Evolutionary conservation across 345 rosid genomes (phyloP), one percentile per base, ranked within the genome.

Genomic region (Salix udensis): DNA sequence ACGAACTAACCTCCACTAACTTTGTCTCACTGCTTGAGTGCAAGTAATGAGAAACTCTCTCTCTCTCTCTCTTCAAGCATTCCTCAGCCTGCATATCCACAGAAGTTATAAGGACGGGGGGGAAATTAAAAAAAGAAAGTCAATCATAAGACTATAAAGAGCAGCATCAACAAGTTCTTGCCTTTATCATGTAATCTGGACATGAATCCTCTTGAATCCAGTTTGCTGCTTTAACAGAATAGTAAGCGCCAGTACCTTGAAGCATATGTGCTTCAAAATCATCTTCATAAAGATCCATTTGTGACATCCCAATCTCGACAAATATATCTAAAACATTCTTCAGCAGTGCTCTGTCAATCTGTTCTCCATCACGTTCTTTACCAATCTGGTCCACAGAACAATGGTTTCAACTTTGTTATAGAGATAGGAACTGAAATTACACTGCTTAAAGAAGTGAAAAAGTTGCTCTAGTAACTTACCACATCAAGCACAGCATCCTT

Each of bases 281-380:
- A 62, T 73, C 82, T 80, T 91, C 91, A 75, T 93, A 96, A 18
- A 74, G 72, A 55, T 86, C 90, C 94, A 89, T 90, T 36, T 77
- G 76, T 31, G 86, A 89, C 93, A 93, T 89, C 74, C 99, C 99
- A 71, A 96, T 91, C 85, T 91, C 96, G 30, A 92, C 91, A 82
- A 84, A 96, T 40, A 96, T 89, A 64, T 84, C 96, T 53, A 93
- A 75, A 2, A 91, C 91, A 55, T 93, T 95, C 86, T 93, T 95
- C 85, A 93, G 73, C 23, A 93, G 70, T 1, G 94, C 86, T 76
- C 91, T 86, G 77, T 96, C 98, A 76, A 96, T 92, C 81, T 86
- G 91, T 82, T 93, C 94, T 39, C 97, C 98, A 68, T 93, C 98
- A 1, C 98, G 90, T 79, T 96, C 99, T 83, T 87, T 89, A 75